Evolutionary conservation across 1,284 basidiomycete species (phyloP), one percentile per base, ranked within the genome.

Genomic region (Phaffia rhodozyma): DNA sequence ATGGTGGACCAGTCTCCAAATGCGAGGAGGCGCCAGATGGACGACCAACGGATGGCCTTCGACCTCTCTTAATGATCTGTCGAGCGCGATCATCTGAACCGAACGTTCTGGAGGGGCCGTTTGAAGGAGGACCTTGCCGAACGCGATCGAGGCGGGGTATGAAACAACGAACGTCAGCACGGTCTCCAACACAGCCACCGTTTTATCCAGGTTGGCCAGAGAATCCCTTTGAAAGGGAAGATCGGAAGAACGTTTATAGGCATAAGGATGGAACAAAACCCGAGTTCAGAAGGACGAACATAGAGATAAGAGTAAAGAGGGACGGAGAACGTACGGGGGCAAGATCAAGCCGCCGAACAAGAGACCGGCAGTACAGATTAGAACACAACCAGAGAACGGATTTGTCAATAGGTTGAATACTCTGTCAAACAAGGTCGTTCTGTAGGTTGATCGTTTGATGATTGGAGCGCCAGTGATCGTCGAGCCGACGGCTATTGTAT

Each of bases 51-150:
- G 66, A 67, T 69, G 66, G 51, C 74, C 80, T 23, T 68, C 68
- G 20, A 88, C 85, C 77, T 93, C 90, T 32, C 86, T 83, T 78
- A 92, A 84, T 1, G 82, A 85, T 9, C 85, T 79, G 66, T 87
- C 78, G 69, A 94, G 86, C 0, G 81, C 79, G 68, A 87, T 85
- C 85, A 90, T 90, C 63, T 84, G 82, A 1, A 80, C 69, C 0
- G 84, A 82, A 25, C 86, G 77, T 6, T 78, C 75, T 0, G 72
- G 68, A 0, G 91, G 91, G 0, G 90, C 83, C 0, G 91, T 96
- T 73, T 96, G 91, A 3, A 96, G 75, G 1, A 97, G 78, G 0
- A 91, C 85, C 11, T 86, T 83, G 2, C 88, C 91, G 30, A 91
- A 85, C 0, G 86, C 81, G 4, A 84, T 78, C 25, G 85, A 88